Base-by-base conservation (phyloP, 1,284 basidiomycete species). In the Moesziomyces sp. region DNA sequence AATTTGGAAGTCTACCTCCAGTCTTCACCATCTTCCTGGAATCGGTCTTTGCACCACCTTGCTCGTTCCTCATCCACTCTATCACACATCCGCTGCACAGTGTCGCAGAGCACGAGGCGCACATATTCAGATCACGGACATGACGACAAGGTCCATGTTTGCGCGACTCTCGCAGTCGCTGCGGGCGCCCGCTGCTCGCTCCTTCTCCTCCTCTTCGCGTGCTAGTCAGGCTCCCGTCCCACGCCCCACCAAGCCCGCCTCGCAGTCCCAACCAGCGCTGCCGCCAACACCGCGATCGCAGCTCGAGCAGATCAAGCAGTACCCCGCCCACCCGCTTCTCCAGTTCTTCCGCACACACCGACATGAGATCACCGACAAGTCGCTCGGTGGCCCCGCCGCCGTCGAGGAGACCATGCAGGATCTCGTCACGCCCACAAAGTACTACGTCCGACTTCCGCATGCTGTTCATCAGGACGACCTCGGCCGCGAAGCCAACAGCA, bases 291-390 rank as follows among this genome's bases (percentile, higher is more conserved):
- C 67, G 2, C 57, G 50, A 24, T 43, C 62, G 3, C 72, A 74
- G 46, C 57, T 74, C 18, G 53, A 61, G 26, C 72, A 74, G 59
- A 65, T 74, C 57, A 56, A 43, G 40, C 66, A 59, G 50, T 83
- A 81, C 48, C 82, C 82, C 6, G 67, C 69, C 21, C 82, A 83
- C 52, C 81, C 82, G 4, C 52, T 83, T 26, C 74, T 81, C 38
- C 74, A 67, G 19, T 83, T 83, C 61, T 83, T 83, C 71, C 74
- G 73, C 47, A 69, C 57, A 14, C 54, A 52, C 8, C 57, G 50
- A 6, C 35, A 59, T 13, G 68, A 78, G 48, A 42, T 79, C 30
- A 52, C 55, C 33, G 57, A 71, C 33, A 56, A 55, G 42, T 24
- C 59, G 14, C 52, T 68, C 23, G 68, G 58, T 33, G 74, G 59